These are phyloP conservation scores for Megacollybia marginata DNA, from an alignment of 768 basidiomycete genomes.

Conservation along the genomic window DNA sequence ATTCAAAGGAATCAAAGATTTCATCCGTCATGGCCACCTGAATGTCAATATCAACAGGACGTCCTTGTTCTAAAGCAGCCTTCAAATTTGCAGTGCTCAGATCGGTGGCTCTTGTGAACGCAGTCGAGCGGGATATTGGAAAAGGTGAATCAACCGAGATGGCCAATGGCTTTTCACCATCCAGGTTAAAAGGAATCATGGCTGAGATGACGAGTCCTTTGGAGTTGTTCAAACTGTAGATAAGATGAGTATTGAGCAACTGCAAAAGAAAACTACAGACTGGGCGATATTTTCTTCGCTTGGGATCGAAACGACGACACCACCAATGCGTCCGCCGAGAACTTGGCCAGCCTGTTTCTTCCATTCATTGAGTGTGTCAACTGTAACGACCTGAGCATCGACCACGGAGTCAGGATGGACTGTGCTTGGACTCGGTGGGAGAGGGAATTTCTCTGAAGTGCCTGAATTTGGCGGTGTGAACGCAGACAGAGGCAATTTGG, in stretches of 20 bases:
- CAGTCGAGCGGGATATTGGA: conserved; percentile 48
- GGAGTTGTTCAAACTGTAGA: conserved; percentile 3
- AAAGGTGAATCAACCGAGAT: conserved; percentile 31
- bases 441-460: conserved; percentile 57
- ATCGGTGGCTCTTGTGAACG: conserved; percentile 43
- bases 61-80: conserved; percentile 59
- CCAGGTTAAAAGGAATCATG: conserved; percentile 54
- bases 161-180: conserved; percentile 31
- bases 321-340: conserved; percentile 38
- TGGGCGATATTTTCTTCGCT: conserved; percentile 35
- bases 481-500: conserved; percentile 67
- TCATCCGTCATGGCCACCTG: conserved; percentile 45
- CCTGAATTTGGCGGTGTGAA: conserved; percentile 65
- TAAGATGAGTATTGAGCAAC: background rate
- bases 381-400: conserved; percentile 57
- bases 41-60: conserved; percentile 67
- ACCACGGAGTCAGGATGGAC: conserved; percentile 57
- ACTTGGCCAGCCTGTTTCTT: conserved; percentile 40
- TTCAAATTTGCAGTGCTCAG: conserved; percentile 46
- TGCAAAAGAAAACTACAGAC: conserved; percentile 29
- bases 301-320: conserved; percentile 50
- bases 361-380: conserved; percentile 40
- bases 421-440: conserved; percentile 61
- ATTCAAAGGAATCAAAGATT: conserved; percentile 60
- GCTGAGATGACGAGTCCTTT: conserved; percentile 44